Evolutionary conservation across 2,329 filamentous ascomycete species (phyloP).

Genomic region (Aspergillus vadensis): DNA sequence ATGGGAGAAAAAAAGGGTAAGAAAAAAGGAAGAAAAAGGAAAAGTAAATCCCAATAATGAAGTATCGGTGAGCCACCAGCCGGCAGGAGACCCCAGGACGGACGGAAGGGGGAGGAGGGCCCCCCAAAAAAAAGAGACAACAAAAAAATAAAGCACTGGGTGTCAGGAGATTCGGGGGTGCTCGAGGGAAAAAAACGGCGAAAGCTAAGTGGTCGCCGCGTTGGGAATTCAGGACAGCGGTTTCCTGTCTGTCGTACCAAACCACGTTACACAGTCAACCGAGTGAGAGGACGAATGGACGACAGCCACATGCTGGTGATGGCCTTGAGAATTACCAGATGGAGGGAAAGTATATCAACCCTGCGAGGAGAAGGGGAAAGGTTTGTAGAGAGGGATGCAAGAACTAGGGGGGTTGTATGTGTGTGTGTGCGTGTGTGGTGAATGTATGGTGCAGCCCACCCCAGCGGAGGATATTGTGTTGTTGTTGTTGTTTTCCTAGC

Average conservation of each 20-base stretch:
- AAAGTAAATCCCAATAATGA: constrained; percentile 14
- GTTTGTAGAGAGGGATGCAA: neutral
- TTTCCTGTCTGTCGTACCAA: constrained; percentile 30
- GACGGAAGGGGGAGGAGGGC: constrained; percentile 8
- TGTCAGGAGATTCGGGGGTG: constrained; percentile 17
- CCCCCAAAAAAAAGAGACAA: constrained; percentile 6
- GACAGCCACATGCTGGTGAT: constrained; percentile 39
- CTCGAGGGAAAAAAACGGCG: constrained; percentile 12
- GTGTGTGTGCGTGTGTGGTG: neutral
- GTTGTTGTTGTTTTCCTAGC: constrained; percentile 1
- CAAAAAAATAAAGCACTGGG: constrained; percentile 12
- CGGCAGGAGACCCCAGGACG: constrained; percentile 15
- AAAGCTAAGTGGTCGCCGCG: constrained; percentile 22
- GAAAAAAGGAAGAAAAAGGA: constrained; percentile 8
- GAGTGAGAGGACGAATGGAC: constrained; percentile 34
- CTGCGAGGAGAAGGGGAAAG: neutral
- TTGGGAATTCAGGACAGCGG: constrained; percentile 14
- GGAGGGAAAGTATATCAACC: constrained; percentile 4
- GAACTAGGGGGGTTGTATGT: neutral
- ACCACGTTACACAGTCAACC: constrained; percentile 39
- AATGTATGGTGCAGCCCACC: neutral
- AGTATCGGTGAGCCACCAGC: constrained; percentile 15
- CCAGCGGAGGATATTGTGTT: constrained; percentile 2
- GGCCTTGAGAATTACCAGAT: constrained; percentile 13
- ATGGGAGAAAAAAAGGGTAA: constrained; percentile 8